Evolutionary conservation across 345 rosid genomes (phyloP).

Genomic region (Citrus unshiu): DNA sequence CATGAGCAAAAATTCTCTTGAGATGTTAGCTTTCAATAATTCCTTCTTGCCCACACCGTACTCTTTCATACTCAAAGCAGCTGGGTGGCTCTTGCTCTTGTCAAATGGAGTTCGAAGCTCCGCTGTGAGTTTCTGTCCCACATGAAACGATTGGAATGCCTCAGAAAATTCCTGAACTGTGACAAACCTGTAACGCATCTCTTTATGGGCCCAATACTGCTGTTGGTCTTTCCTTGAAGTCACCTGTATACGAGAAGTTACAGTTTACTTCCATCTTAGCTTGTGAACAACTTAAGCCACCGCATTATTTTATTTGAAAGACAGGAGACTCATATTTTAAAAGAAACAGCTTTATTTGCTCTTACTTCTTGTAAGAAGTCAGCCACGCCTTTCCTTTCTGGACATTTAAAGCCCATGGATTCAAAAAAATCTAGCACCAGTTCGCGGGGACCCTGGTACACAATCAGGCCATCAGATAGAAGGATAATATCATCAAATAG

Average conservation of each 20-base stretch:
- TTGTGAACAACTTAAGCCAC: not conserved
- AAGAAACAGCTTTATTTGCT: not conserved
- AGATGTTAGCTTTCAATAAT: constrained; percentile 48
- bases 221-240: constrained; percentile 71
- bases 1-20: constrained; percentile 58
- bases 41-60: constrained; percentile 54
- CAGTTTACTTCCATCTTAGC: not conserved
- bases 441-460: no score
- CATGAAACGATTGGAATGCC: constrained; percentile 42
- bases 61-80: constrained; percentile 44
- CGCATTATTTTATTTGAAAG: no score
- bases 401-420: constrained; percentile 66
- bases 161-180: constrained; percentile 42
- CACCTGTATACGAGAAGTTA: constrained; percentile 33
- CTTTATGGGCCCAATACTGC: constrained; percentile 54
- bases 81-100: constrained; percentile 46
- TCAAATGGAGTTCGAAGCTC: constrained; percentile 51
- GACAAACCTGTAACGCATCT: constrained; percentile 47
- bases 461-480: constrained; percentile 53
- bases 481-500: constrained; percentile 73
- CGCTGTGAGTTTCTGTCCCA: constrained; percentile 31
- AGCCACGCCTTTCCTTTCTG: constrained; percentile 69
- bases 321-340: constrained; percentile 11
- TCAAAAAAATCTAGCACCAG: constrained; percentile 38
- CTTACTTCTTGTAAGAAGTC: constrained; percentile 84